Evolutionary conservation across 2,329 filamentous ascomycete species (phyloP).

Genomic region (Penicillium sp.): DNA sequence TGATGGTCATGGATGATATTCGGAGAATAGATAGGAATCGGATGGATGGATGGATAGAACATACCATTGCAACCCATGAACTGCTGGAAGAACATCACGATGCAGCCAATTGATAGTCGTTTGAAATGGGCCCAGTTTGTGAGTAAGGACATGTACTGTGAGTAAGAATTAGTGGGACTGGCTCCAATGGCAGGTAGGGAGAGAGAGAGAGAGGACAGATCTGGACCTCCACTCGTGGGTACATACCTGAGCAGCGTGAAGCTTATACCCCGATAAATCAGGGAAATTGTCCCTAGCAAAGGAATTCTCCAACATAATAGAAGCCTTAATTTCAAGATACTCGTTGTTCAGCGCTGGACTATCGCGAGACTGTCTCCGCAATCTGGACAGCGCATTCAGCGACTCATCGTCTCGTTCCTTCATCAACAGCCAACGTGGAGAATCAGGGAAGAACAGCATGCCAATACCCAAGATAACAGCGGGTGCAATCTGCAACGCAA

Average conservation of each 20-base stretch:
- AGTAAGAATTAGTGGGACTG: too few relatives aligned
- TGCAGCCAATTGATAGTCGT: slow-evolving; percentile 39
- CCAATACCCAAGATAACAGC: slow-evolving; percentile 39
- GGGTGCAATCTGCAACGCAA: slow-evolving; percentile 46
- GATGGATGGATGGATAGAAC: too few relatives aligned
- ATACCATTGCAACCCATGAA: slow-evolving; percentile 47
- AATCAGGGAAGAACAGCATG: slow-evolving; percentile 53
- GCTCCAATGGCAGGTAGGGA: too few relatives aligned
- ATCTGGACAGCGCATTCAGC: slow-evolving; percentile 44
- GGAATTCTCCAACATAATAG: slow-evolving; percentile 36
- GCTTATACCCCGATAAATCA: slow-evolving; percentile 25
- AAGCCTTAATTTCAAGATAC: slow-evolving; percentile 50
- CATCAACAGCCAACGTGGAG: slow-evolving; percentile 54
- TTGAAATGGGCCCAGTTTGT: slow-evolving; percentile 37
- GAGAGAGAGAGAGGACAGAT: too few relatives aligned
- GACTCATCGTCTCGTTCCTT: slow-evolving; percentile 50
- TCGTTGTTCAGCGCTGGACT: slow-evolving; percentile 51
- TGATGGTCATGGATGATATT: too few relatives aligned
- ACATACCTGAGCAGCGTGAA: slow-evolving; percentile 35
- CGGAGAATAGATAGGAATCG: too few relatives aligned
- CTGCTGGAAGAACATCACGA: slow-evolving; percentile 46
- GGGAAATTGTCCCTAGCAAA: slow-evolving; percentile 33
- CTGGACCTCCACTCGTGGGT: too few relatives aligned
- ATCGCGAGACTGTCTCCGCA: slow-evolving; percentile 47
- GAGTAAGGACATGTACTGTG: slow-evolving; percentile 34